Percentiles rank a stretch among this genome's conserved stretches.
Evolutionary conservation across 352 stramenopile species (phyloP).

Genomic region (Phytophthora tubulina): DNA sequence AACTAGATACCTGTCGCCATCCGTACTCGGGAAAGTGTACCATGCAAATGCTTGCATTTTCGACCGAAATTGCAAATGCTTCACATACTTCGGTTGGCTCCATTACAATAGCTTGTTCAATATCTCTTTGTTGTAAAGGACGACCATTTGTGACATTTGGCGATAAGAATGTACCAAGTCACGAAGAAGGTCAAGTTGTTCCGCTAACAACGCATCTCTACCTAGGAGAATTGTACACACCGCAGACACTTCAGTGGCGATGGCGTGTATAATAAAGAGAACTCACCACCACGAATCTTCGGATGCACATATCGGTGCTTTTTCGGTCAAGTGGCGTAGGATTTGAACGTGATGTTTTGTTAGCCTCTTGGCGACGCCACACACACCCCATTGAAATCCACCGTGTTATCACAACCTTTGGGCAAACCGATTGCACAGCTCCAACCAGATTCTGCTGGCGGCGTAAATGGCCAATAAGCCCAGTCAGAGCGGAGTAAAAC

Average conservation of each 20-base stretch:
- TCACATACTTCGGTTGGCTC: no score
- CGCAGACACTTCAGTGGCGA: neutral
- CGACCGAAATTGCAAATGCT: no score
- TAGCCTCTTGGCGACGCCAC: neutral
- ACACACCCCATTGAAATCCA: neutral
- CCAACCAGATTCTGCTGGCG: no score
- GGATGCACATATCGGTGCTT: neutral
- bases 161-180: neutral
- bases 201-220: neutral
- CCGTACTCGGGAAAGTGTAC: neutral
- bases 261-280: conserved; percentile 1
- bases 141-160: no score
- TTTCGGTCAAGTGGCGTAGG: neutral
- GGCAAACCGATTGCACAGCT: neutral
- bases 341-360: neutral
- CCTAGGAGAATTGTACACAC: neutral
- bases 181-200: neutral
- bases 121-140: no score
- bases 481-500: no score
- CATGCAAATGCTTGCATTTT: no score
- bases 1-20: conserved; percentile 3
- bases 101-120: no score
- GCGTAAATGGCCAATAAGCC: no score
- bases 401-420: neutral
- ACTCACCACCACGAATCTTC: neutral